Evolutionary conservation across 2,329 filamentous ascomycete genomes (phyloP).

Genomic region (Trichothecium roseum): DNA sequence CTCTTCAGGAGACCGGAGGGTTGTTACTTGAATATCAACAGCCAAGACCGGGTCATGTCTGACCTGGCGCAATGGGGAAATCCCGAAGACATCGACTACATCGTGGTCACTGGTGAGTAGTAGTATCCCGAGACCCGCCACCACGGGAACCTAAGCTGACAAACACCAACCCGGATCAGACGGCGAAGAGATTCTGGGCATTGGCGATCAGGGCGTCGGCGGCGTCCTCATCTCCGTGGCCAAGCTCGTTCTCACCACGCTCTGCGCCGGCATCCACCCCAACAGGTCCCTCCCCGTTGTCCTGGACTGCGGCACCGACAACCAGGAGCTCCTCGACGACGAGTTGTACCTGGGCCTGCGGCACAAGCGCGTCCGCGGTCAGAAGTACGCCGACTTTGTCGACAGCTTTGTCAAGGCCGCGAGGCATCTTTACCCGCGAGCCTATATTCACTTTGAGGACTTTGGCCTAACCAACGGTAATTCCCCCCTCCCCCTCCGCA

Average conservation of each 20-base stretch:
- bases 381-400: constrained; percentile 67
- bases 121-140: too few species aligned
- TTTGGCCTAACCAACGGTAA: constrained; percentile 66
- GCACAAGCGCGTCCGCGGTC: constrained; percentile 54
- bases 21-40: constrained; percentile 67
- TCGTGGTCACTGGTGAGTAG: constrained; percentile 67
- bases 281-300: constrained; percentile 70
- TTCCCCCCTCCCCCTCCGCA: constrained; percentile 4
- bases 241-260: constrained; percentile 71
- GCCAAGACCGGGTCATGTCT: constrained; percentile 54
- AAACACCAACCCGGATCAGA: constrained; percentile 19
- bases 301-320: constrained; percentile 79
- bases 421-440: constrained; percentile 60
- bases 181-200: constrained; percentile 68
- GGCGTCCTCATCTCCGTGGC: constrained; percentile 77
- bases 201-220: constrained; percentile 81
- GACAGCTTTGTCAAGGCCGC: constrained; percentile 62
- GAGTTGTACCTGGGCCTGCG: constrained; percentile 70
- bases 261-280: constrained; percentile 81
- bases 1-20: constrained; percentile 72
- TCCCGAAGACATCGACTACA: constrained; percentile 72
- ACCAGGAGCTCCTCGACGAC: constrained; percentile 62
- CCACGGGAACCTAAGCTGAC: neutral
- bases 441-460: constrained; percentile 85
- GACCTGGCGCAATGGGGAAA: constrained; percentile 58